Evolutionary conservation across 139 green algal species (phyloP).

Genomic region (Chlamydomonas sp.): DNA sequence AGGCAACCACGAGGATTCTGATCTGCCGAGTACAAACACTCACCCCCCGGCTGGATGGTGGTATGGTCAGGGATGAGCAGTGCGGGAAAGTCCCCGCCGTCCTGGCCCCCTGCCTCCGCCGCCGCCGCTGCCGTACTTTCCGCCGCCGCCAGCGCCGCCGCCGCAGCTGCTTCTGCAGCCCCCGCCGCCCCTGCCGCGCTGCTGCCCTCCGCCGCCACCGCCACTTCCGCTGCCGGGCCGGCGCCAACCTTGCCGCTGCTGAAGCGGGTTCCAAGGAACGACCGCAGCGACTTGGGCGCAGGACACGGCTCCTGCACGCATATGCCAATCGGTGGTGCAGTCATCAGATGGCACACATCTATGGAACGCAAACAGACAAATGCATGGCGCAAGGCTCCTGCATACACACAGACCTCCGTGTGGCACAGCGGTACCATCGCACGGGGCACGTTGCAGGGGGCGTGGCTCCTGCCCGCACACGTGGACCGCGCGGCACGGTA

Average conservation of each 20-base stretch:
- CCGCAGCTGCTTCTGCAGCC: neutral
- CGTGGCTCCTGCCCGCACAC: too few species aligned
- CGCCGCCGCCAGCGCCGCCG: too few species aligned
- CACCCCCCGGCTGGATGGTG: neutral
- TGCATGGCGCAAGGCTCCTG: neutral
- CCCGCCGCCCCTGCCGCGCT: neutral
- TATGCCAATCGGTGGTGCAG: neutral
- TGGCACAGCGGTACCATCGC: too few species aligned
- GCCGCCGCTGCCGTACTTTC: neutral
- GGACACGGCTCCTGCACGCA: constrained; percentile 10
- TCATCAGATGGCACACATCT: neutral
- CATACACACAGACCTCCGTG: neutral
- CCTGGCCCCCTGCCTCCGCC: neutral
- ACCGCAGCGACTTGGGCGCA: neutral
- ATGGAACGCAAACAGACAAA: neutral
- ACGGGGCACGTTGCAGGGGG: too few species aligned
- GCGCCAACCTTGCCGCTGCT: too few species aligned
- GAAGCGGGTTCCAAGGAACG: neutral
- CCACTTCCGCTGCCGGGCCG: too few species aligned
- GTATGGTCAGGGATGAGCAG: constrained; percentile 14
- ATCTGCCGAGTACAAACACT: neutral
- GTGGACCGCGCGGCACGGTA: too few species aligned
- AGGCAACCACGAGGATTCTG: neutral
- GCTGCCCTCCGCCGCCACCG: too few species aligned
- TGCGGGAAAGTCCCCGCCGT: neutral